Conservation (phyloP, 192 early-diverging fungal genomes). For the Coemansia sp. region DNA sequence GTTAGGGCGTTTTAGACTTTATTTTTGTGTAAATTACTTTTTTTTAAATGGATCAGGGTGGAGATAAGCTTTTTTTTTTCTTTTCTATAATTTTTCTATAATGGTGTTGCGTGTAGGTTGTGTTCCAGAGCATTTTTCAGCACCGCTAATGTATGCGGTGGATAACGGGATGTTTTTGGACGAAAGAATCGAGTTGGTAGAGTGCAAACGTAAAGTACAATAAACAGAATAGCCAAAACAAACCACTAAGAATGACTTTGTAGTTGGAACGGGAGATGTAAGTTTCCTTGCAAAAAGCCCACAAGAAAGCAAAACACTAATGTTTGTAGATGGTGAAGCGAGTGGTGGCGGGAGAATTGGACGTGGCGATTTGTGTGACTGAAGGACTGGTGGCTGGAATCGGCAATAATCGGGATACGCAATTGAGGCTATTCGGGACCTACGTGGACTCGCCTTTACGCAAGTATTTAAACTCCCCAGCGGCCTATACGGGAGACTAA, state of each 20-base stretch:
- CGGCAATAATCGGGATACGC: slow-evolving; percentile 53
- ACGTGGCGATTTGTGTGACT: slow-evolving; percentile 84
- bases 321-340: slow-evolving; percentile 61
- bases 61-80: background rate
- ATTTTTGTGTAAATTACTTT: background rate
- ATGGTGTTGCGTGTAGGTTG: slow-evolving; percentile 43
- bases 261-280: slow-evolving; percentile 60
- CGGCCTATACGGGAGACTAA: background rate
- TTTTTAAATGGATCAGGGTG: no score
- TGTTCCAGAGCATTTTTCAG: slow-evolving; percentile 74
- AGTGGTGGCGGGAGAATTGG: slow-evolving; percentile 66
- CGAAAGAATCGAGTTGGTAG: slow-evolving; percentile 59
- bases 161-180: slow-evolving; percentile 56
- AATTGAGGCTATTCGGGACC: slow-evolving; percentile 72
- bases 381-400: slow-evolving; percentile 67
- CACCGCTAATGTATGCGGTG: slow-evolving; percentile 62
- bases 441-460: slow-evolving; percentile 75
- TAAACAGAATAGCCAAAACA: background rate
- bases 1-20: background rate
- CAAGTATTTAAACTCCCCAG: slow-evolving; percentile 29
- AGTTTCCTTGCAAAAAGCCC: background rate
- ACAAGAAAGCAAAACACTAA: background rate
- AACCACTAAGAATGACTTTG: slow-evolving; percentile 3
- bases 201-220: slow-evolving; percentile 48
- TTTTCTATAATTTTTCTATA: background rate